These are phyloP conservation scores for Pichia eremophila DNA, from an alignment of 805 yeast species.

Conservation along the genomic window DNA sequence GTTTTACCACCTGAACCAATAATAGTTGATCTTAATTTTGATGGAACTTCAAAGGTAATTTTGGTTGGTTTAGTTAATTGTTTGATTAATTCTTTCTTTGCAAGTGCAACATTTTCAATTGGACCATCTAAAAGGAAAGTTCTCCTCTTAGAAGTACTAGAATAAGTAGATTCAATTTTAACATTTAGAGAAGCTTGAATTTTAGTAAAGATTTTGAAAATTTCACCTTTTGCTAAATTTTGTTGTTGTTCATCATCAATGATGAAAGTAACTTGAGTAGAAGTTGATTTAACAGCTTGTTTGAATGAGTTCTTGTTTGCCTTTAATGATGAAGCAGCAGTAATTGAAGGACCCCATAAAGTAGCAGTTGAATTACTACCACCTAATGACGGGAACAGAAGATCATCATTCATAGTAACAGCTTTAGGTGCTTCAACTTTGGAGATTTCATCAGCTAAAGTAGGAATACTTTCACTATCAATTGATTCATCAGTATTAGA, in stretches of 20 bases:
- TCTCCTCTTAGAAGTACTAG: constrained; percentile 65
- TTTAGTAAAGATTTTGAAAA: constrained; percentile 53
- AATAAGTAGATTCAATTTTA: constrained; percentile 73
- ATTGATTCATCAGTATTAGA: background rate
- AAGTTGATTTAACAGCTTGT: constrained; percentile 44
- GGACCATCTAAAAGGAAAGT: constrained; percentile 77
- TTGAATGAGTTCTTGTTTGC: constrained; percentile 19
- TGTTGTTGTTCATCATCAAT: constrained; percentile 62
- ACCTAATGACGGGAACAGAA: constrained; percentile 62
- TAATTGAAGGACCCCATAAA: constrained; percentile 34
- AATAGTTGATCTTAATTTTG: constrained; percentile 63
- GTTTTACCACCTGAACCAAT: constrained; percentile 84
- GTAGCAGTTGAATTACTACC: constrained; percentile 29
- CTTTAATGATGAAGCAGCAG: constrained; percentile 13
- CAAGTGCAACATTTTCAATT: constrained; percentile 52
- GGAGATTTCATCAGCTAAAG: background rate
- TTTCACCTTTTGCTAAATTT: constrained; percentile 53
- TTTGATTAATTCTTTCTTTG: constrained; percentile 66
- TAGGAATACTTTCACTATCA: background rate
- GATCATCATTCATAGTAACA: constrained; percentile 35
- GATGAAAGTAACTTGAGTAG: constrained; percentile 71
- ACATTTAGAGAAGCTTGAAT: constrained; percentile 55
- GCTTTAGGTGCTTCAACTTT: constrained; percentile 6
- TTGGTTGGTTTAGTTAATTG: constrained; percentile 69
- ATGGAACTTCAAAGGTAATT: constrained; percentile 57